Conservation (phyloP, 176 grass and related monocot genomes). For the Oryza nivara region DNA sequence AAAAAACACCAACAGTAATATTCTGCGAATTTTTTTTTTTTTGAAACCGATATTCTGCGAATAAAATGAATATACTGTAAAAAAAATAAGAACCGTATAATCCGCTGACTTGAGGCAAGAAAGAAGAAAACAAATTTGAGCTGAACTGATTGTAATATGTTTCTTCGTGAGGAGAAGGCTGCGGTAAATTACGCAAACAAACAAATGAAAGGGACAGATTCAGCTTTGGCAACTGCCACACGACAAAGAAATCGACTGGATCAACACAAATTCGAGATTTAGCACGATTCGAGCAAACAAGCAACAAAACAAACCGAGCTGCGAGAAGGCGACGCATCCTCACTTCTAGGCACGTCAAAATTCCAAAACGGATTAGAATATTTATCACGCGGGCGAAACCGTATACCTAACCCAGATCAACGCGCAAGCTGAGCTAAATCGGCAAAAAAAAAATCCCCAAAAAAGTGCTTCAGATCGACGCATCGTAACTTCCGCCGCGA, state of each 20-base stretch:
- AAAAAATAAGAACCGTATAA: not conserved
- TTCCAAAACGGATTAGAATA: not conserved
- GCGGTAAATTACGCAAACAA: not conserved
- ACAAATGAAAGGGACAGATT: slow-evolving; percentile 9
- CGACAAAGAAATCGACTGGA: slow-evolving; percentile 7
- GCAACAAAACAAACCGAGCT: not conserved
- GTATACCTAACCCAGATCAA: slow-evolving; percentile 37
- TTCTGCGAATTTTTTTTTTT: not conserved
- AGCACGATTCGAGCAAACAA: slow-evolving; percentile 15
- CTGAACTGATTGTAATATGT: not conserved
- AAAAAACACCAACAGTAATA: not conserved
- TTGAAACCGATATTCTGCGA: not conserved
- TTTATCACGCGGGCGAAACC: slow-evolving; percentile 35
- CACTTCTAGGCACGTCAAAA: slow-evolving; percentile 20
- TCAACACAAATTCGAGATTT: not conserved
- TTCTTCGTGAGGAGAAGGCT: not conserved
- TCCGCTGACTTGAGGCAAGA: not conserved
- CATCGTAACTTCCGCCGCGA: slow-evolving; percentile 54
- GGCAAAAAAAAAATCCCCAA: not conserved
- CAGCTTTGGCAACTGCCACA: slow-evolving; percentile 16
- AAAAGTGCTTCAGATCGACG: slow-evolving; percentile 27
- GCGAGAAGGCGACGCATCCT: slow-evolving; percentile 5
- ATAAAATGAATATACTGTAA: not conserved
- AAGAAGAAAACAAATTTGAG: slow-evolving; percentile 8
- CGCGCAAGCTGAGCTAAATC: not conserved